phyloP scores from a whole-genome alignment of 2,329 filamentous ascomycete species.

The Gliomastix tumulicola region DNA sequence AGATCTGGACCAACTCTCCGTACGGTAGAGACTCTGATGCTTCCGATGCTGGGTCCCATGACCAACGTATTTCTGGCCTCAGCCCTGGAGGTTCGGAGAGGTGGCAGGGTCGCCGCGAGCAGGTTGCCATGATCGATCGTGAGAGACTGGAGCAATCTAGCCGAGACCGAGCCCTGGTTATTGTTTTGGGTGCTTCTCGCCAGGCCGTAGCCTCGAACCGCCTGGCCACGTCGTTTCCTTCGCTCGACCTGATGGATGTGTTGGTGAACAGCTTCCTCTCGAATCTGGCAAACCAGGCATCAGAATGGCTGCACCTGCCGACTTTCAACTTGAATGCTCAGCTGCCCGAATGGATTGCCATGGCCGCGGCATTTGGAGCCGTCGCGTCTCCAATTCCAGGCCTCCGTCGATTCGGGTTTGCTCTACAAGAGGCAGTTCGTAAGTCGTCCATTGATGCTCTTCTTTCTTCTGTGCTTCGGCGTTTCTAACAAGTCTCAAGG shows the following conservation, averaged over 20 bases:
- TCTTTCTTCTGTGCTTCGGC: no score
- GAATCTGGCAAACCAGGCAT: slow-evolving; percentile 47
- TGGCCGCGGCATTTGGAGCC: slow-evolving; percentile 55
- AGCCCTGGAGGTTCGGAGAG: no score
- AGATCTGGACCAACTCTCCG: slow-evolving; percentile 41
- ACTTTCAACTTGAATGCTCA: slow-evolving; percentile 49
- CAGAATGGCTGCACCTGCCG: slow-evolving; percentile 54
- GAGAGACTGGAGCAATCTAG: slow-evolving; percentile 37
- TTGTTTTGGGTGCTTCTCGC: slow-evolving; percentile 54
- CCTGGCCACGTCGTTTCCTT: slow-evolving; percentile 55
- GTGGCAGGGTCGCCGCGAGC: slow-evolving; percentile 25
- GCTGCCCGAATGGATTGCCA: slow-evolving; percentile 51
- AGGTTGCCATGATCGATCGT: slow-evolving; percentile 28
- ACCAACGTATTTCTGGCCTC: no score
- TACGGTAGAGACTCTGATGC: no score
- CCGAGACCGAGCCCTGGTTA: slow-evolving; percentile 56
- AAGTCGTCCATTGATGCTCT: no score
- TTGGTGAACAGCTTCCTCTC: slow-evolving; percentile 55
- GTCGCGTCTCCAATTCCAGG: slow-evolving; percentile 49
- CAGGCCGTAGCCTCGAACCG: slow-evolving; percentile 38
- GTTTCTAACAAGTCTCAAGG: no score
- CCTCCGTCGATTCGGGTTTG: slow-evolving; percentile 54
- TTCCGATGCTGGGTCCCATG: no score
- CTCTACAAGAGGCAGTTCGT: slow-evolving; percentile 45
- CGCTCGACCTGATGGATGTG: slow-evolving; percentile 51